Evolutionary conservation across 805 yeast genomes (phyloP), one percentile per base, ranked within the genome.

Genomic region (Hanseniaspora valbyensis): DNA sequence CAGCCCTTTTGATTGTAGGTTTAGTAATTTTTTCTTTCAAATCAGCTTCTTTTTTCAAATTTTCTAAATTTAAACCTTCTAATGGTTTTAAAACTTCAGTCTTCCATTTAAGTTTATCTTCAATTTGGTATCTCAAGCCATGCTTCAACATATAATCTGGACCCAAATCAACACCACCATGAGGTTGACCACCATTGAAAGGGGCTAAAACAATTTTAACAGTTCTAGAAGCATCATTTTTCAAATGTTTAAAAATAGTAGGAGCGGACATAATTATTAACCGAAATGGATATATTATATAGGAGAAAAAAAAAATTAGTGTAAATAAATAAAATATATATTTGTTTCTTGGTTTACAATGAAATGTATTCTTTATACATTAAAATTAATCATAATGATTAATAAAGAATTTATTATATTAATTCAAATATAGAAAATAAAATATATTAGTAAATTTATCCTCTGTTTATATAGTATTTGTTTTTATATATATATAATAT

Each of bases 101-200:
- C 13, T 70, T 63, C 96, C 96, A 90, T 21, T 90, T 94, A 43
- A 90, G 70, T 5, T 26, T 33, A 1, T 70, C 67, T 54, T 75
- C 66, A 50, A 90, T 62, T 59, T 83, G 83, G 24, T 70, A 56
- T 54, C 75, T 70, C 53, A 90, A 70, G 3, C 96, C 96, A 49
- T 77, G 75, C 54, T 81, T 74, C 42, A 88, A 65, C 56, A 90
- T 69, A 65, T 77, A 82, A 53, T 79, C 75, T n/a, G 98, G 97
- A 32, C 96, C 98, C 45, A 78, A 74, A 61, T 90, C 98, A 36
- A 90, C 96, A 55, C 98, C 98, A 22, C 80, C 75, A 61, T 86
- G 85, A 37, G 87, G 89, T 66, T 90, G 98, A 54, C 98, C 98
- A 22, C 96, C 97, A 33, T 88, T 78, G 67, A 90, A 92, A 48